A percentile compares a stretch with the other conserved stretches of the same genome.
Evolutionary conservation across 2,329 filamentous ascomycete genomes (phyloP).

Genomic region (Fusarium scirpi): DNA sequence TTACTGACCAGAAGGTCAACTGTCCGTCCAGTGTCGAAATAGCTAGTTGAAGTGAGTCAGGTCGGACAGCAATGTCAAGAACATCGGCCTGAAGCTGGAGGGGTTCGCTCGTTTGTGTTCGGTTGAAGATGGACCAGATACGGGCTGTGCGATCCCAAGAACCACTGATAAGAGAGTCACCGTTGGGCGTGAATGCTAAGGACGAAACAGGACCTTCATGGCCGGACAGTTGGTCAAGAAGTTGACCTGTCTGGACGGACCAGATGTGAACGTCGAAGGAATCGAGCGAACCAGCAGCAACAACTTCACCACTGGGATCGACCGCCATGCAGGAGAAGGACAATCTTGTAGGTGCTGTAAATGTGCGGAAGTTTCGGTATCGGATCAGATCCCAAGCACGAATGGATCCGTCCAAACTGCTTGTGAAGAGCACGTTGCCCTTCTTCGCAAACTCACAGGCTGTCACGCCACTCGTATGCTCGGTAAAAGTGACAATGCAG

Average conservation of each 20-base stretch:
- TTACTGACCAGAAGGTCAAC: slow-evolving; percentile 92
- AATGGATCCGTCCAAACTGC: slow-evolving; percentile 93
- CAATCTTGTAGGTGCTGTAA: slow-evolving; percentile 90
- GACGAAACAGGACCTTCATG: slow-evolving; percentile 95
- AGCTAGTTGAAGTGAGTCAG: slow-evolving; percentile 90
- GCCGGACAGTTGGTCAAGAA: slow-evolving; percentile 89
- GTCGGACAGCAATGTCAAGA: slow-evolving; percentile 85
- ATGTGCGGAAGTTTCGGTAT: slow-evolving; percentile 97
- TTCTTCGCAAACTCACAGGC: slow-evolving; percentile 95
- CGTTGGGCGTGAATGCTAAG: slow-evolving; percentile 89
- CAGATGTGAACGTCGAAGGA: slow-evolving; percentile 98
- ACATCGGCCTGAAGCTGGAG: slow-evolving; percentile 93
- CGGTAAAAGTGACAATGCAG: slow-evolving; percentile 97
- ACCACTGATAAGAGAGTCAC: slow-evolving; percentile 84
- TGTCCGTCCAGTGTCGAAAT: slow-evolving; percentile 95
- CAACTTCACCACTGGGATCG: slow-evolving; percentile 96
- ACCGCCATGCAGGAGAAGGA: slow-evolving; percentile 95
- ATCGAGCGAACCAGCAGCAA: slow-evolving; percentile 93
- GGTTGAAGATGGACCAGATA: slow-evolving; percentile 94
- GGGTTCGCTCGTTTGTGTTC: slow-evolving; percentile 95
- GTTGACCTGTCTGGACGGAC: slow-evolving; percentile 97
- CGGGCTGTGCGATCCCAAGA: slow-evolving; percentile 97
- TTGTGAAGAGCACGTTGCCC: slow-evolving; percentile 95
- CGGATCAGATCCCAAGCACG: slow-evolving; percentile 96
- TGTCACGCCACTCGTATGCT: slow-evolving; percentile 94